Percentiles rank a stretch among this genome's conserved stretches.
phyloP scores from a whole-genome alignment of 2,329 filamentous ascomycete genomes.

The Cladobotryum protrusum region DNA sequence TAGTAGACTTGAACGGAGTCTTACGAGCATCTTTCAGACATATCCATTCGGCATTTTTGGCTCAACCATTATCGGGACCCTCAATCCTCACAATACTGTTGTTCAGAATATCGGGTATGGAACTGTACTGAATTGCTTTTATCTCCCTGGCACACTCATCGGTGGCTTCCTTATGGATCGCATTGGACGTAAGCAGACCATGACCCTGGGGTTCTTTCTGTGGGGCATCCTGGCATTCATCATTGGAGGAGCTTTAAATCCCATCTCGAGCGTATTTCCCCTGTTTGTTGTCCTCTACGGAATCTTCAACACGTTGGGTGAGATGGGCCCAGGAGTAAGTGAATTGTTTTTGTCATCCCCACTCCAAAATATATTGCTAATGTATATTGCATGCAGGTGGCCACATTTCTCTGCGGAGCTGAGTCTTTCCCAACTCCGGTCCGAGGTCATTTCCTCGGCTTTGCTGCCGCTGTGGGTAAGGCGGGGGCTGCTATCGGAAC shows the following conservation, averaged over 20 bases:
- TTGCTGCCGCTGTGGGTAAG: slow-evolving; percentile 45
- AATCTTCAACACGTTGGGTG: too few relatives aligned
- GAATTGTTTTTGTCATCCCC: too few relatives aligned
- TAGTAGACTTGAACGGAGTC: not conserved
- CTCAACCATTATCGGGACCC: slow-evolving; percentile 16
- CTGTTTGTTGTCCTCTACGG: slow-evolving; percentile 33
- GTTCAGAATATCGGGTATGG: slow-evolving; percentile 19
- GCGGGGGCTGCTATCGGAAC: slow-evolving; percentile 46
- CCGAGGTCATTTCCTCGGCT: slow-evolving; percentile 43
- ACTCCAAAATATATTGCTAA: too few relatives aligned
- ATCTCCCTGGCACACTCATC: slow-evolving; percentile 24
- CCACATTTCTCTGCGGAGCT: slow-evolving; percentile 38
- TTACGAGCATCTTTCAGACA: slow-evolving; percentile 10
- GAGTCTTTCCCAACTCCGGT: slow-evolving; percentile 46
- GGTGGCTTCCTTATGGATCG: slow-evolving; percentile 34
- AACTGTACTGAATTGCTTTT: slow-evolving; percentile 19
- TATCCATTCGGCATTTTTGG: slow-evolving; percentile 21
- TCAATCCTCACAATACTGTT: slow-evolving; percentile 10
- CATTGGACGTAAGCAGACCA: slow-evolving; percentile 28
- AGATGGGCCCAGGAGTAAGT: too few relatives aligned
- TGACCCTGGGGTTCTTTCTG: slow-evolving; percentile 19
- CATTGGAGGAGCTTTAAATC: slow-evolving; percentile 41
- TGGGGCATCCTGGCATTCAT: slow-evolving; percentile 39
- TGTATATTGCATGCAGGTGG: slow-evolving; percentile 10
- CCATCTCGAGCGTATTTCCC: slow-evolving; percentile 40